Conservation (phyloP, 2,329 filamentous ascomycete genomes). For the Cryphonectria naterciae region DNA sequence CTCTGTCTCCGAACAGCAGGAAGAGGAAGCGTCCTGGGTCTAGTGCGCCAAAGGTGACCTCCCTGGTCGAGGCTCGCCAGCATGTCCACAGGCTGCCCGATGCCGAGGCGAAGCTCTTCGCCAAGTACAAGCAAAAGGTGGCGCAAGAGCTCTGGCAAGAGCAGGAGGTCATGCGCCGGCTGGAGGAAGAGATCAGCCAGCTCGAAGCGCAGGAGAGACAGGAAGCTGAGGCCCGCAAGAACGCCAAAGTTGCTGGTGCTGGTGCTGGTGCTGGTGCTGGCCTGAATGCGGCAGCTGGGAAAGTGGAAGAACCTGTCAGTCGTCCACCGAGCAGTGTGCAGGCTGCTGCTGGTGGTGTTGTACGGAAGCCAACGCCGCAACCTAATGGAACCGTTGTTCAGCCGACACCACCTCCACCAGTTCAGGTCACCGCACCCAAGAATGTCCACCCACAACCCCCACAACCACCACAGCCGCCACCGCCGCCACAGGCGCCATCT, state of each 20-base stretch:
- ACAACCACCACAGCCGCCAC: slow-evolving; percentile 8
- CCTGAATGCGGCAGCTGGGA: slow-evolving; percentile 13
- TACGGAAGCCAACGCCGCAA: slow-evolving; percentile 13
- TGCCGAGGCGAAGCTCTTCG: slow-evolving; percentile 75
- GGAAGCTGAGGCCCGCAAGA: slow-evolving; percentile 27
- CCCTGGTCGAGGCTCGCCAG: slow-evolving; percentile 67
- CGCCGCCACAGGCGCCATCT: slow-evolving; percentile 15
- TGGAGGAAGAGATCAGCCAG: slow-evolving; percentile 70
- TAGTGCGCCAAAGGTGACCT: slow-evolving; percentile 52
- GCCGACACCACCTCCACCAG: slow-evolving; percentile 18
- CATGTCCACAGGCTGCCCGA: slow-evolving; percentile 70
- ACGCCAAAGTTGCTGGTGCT: slow-evolving; percentile 10
- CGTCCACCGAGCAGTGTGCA: slow-evolving; percentile 22
- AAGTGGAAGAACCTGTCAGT: slow-evolving; percentile 6
- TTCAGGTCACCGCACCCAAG: slow-evolving; percentile 18
- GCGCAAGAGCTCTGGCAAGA: slow-evolving; percentile 74
- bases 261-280: background rate
- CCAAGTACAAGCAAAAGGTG: slow-evolving; percentile 70
- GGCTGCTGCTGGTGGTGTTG: slow-evolving; percentile 7
- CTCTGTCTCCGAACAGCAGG: slow-evolving; percentile 60
- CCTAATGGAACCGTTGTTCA: slow-evolving; percentile 28
- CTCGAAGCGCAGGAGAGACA: slow-evolving; percentile 58
- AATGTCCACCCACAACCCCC: slow-evolving; percentile 9
- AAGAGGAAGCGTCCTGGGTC: slow-evolving; percentile 77
- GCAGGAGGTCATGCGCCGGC: slow-evolving; percentile 66